These are phyloP conservation scores for Penicillium desertorum DNA, from an alignment of 495 filamentous ascomycete genomes.

Conservation along the genomic window DNA sequence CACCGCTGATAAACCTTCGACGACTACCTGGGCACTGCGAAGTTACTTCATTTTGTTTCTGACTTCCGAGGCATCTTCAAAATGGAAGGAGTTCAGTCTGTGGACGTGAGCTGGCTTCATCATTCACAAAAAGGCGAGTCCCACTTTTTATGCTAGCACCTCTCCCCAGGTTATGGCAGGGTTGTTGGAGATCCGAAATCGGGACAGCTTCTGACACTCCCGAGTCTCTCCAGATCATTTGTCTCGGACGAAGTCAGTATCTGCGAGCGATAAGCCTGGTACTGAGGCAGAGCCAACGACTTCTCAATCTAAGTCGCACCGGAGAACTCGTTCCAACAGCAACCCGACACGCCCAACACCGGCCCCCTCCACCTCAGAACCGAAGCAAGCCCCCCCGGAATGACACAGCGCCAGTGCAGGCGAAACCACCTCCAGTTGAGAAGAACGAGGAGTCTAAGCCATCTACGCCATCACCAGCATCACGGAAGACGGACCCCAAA, in stretches of 20 bases:
- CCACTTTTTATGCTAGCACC: slow-evolving; percentile 3
- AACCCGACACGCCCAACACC: slow-evolving; percentile 25
- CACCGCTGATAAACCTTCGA: slow-evolving; percentile 18
- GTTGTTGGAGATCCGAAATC: slow-evolving; percentile 7
- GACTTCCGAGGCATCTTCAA: slow-evolving; percentile 16
- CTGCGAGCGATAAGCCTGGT: slow-evolving; percentile 34
- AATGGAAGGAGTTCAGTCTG: slow-evolving; percentile 64
- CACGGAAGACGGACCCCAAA: slow-evolving; percentile 42
- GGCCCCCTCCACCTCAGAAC: slow-evolving; percentile 13
- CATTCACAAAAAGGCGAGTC: slow-evolving; percentile 61
- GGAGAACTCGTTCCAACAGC: slow-evolving; percentile 29
- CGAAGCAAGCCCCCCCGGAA: slow-evolving; percentile 21
- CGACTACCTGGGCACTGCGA: background rate
- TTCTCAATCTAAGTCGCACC: slow-evolving; percentile 19
- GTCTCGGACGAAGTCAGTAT: slow-evolving; percentile 42
- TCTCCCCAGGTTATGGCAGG: background rate
- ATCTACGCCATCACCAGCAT: slow-evolving; percentile 23
- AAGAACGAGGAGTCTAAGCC: slow-evolving; percentile 26
- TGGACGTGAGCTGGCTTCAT: slow-evolving; percentile 71
- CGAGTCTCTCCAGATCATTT: slow-evolving; percentile 30
- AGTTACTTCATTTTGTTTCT: background rate
- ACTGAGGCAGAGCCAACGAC: slow-evolving; percentile 24
- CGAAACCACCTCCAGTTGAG: slow-evolving; percentile 22
- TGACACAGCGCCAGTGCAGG: slow-evolving; percentile 21
- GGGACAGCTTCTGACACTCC: slow-evolving; percentile 14